A percentile compares a stretch with the other conserved stretches of the same genome.
These are phyloP conservation scores for Pseudodiploospora longispora DNA, from an alignment of 2,329 filamentous ascomycete species.

Conservation along the genomic window DNA sequence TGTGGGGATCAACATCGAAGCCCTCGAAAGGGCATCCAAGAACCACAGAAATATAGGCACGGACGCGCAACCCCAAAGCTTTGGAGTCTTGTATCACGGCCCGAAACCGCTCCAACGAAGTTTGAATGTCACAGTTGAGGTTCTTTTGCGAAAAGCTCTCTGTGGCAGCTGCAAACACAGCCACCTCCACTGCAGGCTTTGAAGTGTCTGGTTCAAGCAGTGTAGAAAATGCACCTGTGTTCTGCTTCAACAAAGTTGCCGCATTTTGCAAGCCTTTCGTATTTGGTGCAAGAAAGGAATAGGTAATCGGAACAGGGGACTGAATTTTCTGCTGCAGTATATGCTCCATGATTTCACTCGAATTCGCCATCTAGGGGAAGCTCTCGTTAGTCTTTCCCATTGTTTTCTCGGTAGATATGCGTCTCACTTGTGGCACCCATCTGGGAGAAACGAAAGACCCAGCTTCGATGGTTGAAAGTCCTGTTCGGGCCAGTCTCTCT, in stretches of 20 bases:
- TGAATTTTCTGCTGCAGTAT: slow-evolving; percentile 50
- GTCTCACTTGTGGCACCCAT: slow-evolving; percentile 69
- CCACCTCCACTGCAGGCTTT: slow-evolving; percentile 56
- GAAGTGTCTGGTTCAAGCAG: slow-evolving; percentile 36
- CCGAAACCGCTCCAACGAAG: slow-evolving; percentile 61
- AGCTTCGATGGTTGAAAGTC: slow-evolving; percentile 66
- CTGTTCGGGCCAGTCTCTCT: slow-evolving; percentile 57
- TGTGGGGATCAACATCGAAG: slow-evolving; percentile 53
- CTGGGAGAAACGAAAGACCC: slow-evolving; percentile 78
- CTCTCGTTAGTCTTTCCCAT: slow-evolving; percentile 6
- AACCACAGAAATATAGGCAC: slow-evolving; percentile 74
- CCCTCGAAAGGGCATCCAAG: slow-evolving; percentile 73
- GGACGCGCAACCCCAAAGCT: slow-evolving; percentile 55
- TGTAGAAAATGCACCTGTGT: slow-evolving; percentile 42
- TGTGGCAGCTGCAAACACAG: slow-evolving; percentile 75
- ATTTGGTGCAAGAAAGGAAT: slow-evolving; percentile 77
- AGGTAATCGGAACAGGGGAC: slow-evolving; percentile 53
- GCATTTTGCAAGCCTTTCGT: slow-evolving; percentile 62
- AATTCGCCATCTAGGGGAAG: slow-evolving; percentile 62
- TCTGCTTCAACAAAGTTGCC: slow-evolving; percentile 39
- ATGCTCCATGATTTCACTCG: slow-evolving; percentile 63
- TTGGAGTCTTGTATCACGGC: slow-evolving; percentile 64
- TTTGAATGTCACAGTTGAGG: slow-evolving; percentile 70
- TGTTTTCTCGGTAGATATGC: not conserved
- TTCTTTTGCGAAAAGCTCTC: slow-evolving; percentile 76